phyloP scores from a whole-genome alignment of 106 monocot species.

The Dendrobium huoshanense region DNA sequence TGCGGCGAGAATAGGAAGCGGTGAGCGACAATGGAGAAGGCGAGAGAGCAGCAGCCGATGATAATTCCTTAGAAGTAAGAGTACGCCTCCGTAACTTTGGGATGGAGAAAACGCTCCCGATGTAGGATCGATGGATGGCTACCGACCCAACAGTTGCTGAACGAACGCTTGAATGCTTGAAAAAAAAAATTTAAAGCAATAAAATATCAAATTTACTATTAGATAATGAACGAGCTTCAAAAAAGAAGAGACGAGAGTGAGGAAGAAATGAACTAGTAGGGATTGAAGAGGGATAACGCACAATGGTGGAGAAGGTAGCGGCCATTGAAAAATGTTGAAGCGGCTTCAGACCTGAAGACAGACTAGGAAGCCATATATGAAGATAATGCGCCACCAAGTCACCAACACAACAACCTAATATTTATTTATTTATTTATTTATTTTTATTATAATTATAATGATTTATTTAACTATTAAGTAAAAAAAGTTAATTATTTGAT shows the following conservation, averaged over 20 bases:
- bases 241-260: neutral
- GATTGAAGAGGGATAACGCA: neutral
- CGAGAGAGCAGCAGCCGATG: conserved; percentile 5
- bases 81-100: neutral
- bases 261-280: neutral
- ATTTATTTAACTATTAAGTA: too few species aligned
- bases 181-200: neutral
- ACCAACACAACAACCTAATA: too few species aligned
- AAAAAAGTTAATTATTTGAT: too few species aligned
- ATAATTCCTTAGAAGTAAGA: neutral
- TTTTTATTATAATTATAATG: too few species aligned
- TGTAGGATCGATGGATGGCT: conserved; percentile 8
- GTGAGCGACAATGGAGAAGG: neutral
- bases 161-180: conserved; percentile 18
- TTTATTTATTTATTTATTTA: too few species aligned
- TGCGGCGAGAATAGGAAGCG: neutral
- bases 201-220: neutral
- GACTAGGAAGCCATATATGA: too few species aligned
- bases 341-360: neutral
- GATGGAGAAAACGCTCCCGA: neutral
- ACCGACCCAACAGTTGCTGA: conserved; percentile 6
- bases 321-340: conserved; percentile 28
- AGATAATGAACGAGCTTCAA: neutral
- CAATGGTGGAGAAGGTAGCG: conserved; percentile 33
- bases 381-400: too few species aligned